Percentiles rank a stretch among this genome's conserved stretches.
Evolutionary conservation across 2,329 filamentous ascomycete genomes (phyloP).

Genomic region (Cryphonectria carpinicola): DNA sequence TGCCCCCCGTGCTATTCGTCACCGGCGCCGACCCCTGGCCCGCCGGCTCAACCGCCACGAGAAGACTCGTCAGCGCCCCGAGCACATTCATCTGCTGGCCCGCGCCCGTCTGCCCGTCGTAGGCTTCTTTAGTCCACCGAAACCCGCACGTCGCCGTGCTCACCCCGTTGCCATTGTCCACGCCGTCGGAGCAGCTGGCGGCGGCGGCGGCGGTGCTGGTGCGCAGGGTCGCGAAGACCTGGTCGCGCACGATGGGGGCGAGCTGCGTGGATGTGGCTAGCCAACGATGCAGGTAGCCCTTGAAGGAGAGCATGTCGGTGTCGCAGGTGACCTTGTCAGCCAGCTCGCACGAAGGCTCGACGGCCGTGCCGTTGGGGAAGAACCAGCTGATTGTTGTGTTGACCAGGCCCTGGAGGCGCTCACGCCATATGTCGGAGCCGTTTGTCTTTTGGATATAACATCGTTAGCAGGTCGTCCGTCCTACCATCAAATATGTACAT

Average conservation of each 20-base stretch:
- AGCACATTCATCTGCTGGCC: conserved; percentile 59
- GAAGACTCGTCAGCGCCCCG: conserved; percentile 50
- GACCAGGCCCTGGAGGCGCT: conserved; percentile 53
- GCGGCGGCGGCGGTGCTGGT: conserved; percentile 54
- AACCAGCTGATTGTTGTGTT: conserved; percentile 41
- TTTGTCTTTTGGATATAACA: conserved; percentile 43
- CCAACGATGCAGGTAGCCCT: conserved; percentile 57
- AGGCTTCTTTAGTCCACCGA: conserved; percentile 50
- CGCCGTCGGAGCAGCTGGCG: conserved; percentile 42
- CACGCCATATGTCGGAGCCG: conserved; percentile 55
- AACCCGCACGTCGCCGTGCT: conserved; percentile 53
- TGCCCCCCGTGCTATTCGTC: conserved; percentile 50
- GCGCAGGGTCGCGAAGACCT: conserved; percentile 49
- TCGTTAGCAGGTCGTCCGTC: background rate
- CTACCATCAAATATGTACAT: background rate
- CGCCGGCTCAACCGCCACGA: conserved; percentile 39
- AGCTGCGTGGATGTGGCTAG: conserved; percentile 52
- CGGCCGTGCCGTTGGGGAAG: conserved; percentile 44
- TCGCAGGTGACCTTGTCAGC: conserved; percentile 53
- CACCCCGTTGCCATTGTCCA: conserved; percentile 33
- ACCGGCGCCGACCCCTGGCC: conserved; percentile 33
- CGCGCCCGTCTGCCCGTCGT: conserved; percentile 53
- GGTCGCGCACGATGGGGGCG: conserved; percentile 49
- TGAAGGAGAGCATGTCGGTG: conserved; percentile 62
- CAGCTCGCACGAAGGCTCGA: conserved; percentile 58